Evolutionary conservation across 73 alveolate species (phyloP).

Genomic region (Tetrahymena malaccensis): DNA sequence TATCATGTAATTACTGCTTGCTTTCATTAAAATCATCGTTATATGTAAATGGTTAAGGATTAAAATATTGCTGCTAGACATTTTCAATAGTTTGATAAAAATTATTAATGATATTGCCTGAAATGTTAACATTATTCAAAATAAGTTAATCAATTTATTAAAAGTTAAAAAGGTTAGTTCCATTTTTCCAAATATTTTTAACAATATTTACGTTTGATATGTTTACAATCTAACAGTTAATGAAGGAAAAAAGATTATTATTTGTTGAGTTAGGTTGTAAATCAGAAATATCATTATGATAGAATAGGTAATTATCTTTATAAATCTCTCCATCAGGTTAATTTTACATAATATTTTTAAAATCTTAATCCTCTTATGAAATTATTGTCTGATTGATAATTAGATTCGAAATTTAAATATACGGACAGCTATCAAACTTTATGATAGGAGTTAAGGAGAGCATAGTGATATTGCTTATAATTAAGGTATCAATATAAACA

Average conservation of each 20-base stretch:
- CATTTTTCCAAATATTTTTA: background rate
- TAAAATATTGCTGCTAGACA: background rate
- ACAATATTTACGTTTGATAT: too few species aligned
- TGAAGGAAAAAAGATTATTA: background rate
- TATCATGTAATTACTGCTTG: background rate
- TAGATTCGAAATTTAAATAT: too few species aligned
- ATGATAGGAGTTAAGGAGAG: background rate
- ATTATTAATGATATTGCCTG: background rate
- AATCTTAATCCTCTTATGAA: background rate
- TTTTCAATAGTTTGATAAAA: background rate
- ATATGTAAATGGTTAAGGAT: too few species aligned
- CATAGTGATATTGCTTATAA: too few species aligned
- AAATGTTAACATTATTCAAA: background rate
- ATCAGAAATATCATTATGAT: background rate
- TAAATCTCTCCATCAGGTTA: background rate
- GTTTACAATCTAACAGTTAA: background rate
- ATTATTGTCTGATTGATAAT: too few species aligned
- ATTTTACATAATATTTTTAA: too few species aligned
- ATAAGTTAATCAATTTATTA: too few species aligned
- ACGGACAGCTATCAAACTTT: background rate
- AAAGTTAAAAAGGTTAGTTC: background rate
- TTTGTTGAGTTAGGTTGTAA: background rate
- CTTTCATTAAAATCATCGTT: too few species aligned
- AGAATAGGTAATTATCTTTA: background rate
- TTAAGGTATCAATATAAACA: background rate